Percentiles rank a stretch among this genome's conserved stretches.
These are phyloP conservation scores for Cantharellus anzutake DNA, from an alignment of 768 basidiomycete species.

Conservation along the genomic window DNA sequence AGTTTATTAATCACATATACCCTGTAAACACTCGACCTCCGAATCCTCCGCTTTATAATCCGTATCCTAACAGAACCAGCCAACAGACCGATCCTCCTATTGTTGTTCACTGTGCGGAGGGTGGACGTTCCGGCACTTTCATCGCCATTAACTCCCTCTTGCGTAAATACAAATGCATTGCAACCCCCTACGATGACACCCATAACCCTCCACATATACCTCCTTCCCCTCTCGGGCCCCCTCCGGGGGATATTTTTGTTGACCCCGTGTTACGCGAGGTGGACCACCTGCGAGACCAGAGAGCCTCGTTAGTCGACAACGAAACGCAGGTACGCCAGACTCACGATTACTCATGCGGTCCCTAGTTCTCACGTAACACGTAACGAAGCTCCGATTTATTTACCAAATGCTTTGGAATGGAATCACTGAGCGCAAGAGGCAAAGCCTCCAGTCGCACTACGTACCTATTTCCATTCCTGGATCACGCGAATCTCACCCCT, in stretches of 20 bases:
- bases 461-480: too few relatives aligned
- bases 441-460: too few relatives aligned
- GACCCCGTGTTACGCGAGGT: slow-evolving; percentile 54
- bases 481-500: too few relatives aligned
- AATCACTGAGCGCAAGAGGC: background rate
- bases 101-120: slow-evolving; percentile 72
- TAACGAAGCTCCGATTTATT: background rate
- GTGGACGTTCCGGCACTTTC: slow-evolving; percentile 75
- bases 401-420: slow-evolving; percentile 1
- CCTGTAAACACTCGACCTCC: background rate
- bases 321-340: background rate
- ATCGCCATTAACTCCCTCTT: slow-evolving; percentile 64
- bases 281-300: slow-evolving; percentile 61
- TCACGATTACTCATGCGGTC: background rate
- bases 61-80: background rate
- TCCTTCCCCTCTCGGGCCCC: slow-evolving; percentile 26
- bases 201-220: background rate
- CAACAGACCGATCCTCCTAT: slow-evolving; percentile 25
- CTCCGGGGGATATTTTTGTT: slow-evolving; percentile 24
- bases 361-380: background rate
- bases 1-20: background rate
- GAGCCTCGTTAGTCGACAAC: slow-evolving; percentile 49
- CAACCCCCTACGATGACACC: slow-evolving; percentile 14
- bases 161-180: slow-evolving; percentile 24
- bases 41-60: background rate